Evolutionary conservation across 345 rosid species (phyloP), one percentile per base, ranked within the genome.

Genomic region (Viola odorata): DNA sequence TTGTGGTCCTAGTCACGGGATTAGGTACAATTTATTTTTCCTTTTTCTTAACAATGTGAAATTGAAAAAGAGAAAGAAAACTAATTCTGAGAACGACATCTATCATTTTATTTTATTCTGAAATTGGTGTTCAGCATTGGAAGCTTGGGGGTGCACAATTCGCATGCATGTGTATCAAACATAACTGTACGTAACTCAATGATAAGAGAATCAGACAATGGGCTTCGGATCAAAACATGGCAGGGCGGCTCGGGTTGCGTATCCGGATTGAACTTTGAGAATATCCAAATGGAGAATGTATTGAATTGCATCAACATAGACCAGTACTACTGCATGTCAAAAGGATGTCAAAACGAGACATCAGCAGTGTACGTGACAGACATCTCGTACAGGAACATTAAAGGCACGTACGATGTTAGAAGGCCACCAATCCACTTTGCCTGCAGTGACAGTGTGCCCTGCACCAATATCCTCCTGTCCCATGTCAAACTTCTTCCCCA

Each of bases 201-300:
- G 17, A 89, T 94, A 48, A 73, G 83, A 55, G 96, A 94, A 71
- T 94, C 99, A 1, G 99, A 94, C 72, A 90, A 94, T 15, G 99
- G 99, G 0, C 81, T 94, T 0, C 66, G 97, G 54, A 81, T 94
- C 58, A 94, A 94, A 81, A 94, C 99, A 42, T 94, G 97, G 99
- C 99, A 94, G 71, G 99, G 97, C 0, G 99, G 99, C 1, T 67
- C 82, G 0, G 99, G 99, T 7, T 77, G 75, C 0, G 99, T 89
- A 4, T 83, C 87, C 0, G 85, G 71, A 53, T 80, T 94, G 42
- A 68, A 73, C 0, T 89, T 89, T 15, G 85, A 87, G 57, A 86
- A 94, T 83, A 94, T 94, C 51, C 88, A 90, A 68, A 84, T 94
- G 90, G 96, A 94, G 67, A 88, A 94, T 60, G 99, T 94, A 2